phyloP scores from a whole-genome alignment of 257 asterid species.

The Rhazya stricta region DNA sequence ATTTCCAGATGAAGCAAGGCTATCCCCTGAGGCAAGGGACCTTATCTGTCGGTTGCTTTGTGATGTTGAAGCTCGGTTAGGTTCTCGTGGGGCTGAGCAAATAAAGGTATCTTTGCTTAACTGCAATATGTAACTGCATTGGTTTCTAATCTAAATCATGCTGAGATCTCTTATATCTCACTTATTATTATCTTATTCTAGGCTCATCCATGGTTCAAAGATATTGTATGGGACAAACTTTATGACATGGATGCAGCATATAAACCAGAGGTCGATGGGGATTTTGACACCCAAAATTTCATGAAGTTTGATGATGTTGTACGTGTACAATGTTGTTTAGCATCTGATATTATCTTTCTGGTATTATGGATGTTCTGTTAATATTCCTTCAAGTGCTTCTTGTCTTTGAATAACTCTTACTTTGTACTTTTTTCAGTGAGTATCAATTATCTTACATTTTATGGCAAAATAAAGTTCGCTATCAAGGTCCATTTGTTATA shows the following conservation, averaged over 20 bases:
- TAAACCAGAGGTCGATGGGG: slow-evolving; percentile 76
- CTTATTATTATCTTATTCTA: slow-evolving; percentile 13
- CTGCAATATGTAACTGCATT: not conserved
- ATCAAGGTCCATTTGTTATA: not conserved
- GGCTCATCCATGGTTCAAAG: slow-evolving; percentile 94
- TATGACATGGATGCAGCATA: slow-evolving; percentile 78
- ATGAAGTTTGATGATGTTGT: slow-evolving; percentile 70
- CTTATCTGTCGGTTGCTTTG: slow-evolving; percentile 59
- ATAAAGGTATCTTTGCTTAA: slow-evolving; percentile 48
- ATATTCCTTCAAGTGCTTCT: not conserved
- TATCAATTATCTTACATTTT: not conserved
- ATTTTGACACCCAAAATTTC: slow-evolving; percentile 81
- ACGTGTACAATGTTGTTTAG: slow-evolving; percentile 5
- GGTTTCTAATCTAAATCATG: not conserved
- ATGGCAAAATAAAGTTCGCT: not conserved
- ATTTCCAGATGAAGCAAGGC: slow-evolving; percentile 60
- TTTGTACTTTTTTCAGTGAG: not conserved
- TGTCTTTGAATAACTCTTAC: not conserved
- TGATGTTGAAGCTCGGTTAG: slow-evolving; percentile 58
- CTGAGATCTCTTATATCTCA: not conserved
- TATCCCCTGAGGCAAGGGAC: slow-evolving; percentile 67
- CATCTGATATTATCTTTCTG: not conserved
- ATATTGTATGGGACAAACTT: slow-evolving; percentile 58
- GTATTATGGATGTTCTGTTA: not conserved
- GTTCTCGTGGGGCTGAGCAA: slow-evolving; percentile 65